Percentiles rank a stretch among this genome's conserved stretches.
Evolutionary conservation across 306 rosid species (phyloP).

Genomic region (Delonix regia): DNA sequence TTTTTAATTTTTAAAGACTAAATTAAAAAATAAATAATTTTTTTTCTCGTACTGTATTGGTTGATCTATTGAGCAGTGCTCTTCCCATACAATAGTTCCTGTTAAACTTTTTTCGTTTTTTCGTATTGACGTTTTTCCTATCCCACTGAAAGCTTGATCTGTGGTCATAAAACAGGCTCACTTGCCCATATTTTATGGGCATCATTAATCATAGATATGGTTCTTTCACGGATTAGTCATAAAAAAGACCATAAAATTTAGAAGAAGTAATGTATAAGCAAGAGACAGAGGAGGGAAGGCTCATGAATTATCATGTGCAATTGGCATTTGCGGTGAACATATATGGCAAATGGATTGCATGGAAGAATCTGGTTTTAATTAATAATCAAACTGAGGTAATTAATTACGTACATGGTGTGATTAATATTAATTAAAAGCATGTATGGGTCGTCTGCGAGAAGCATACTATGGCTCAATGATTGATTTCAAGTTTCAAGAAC

Average conservation of each 20-base stretch:
- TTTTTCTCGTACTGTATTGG: too few relatives aligned
- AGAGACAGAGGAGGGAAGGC: constrained; percentile 1
- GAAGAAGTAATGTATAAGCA: constrained; percentile 1
- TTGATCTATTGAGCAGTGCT: too few relatives aligned
- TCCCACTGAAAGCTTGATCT: too few relatives aligned
- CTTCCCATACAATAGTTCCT: too few relatives aligned
- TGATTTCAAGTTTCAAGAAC: not conserved
- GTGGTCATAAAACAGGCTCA: not conserved
- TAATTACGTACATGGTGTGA: not conserved
- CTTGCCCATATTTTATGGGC: not conserved
- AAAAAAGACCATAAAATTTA: not conserved
- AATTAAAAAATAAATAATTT: too few relatives aligned
- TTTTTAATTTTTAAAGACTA: too few relatives aligned
- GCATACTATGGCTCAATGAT: not conserved
- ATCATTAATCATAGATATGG: not conserved
- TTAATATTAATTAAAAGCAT: too few relatives aligned
- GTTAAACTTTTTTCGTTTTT: too few relatives aligned
- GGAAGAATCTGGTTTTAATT: not conserved
- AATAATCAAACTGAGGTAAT: not conserved
- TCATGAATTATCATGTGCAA: constrained; percentile 9
- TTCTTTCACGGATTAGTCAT: not conserved
- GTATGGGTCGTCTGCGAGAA: not conserved
- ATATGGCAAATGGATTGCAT: not conserved
- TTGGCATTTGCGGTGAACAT: not conserved
- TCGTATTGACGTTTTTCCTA: too few relatives aligned